These are phyloP conservation scores for Leccinellum rugosiceps DNA, from an alignment of 768 basidiomycete species.

Conservation along the genomic window DNA sequence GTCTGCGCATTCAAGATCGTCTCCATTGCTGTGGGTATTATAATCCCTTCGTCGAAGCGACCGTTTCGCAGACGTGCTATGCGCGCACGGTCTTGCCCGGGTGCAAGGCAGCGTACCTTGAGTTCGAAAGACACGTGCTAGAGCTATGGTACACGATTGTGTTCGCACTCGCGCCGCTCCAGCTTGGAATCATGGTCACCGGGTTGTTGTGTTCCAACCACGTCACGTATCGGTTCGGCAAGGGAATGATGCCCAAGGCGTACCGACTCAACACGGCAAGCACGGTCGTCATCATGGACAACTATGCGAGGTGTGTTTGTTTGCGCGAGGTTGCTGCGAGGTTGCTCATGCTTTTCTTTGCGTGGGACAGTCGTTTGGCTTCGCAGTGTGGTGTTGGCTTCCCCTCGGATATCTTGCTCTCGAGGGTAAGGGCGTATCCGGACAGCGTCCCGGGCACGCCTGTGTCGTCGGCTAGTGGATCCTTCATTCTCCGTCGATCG, in stretches of 20 bases:
- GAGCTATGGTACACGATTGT: constrained; percentile 61
- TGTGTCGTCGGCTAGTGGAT: constrained; percentile 14
- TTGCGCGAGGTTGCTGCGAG: background rate
- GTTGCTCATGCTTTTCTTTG: background rate
- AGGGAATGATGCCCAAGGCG: constrained; percentile 84
- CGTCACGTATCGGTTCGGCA: constrained; percentile 83
- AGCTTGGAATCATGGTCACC: constrained; percentile 59
- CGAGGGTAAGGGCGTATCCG: constrained; percentile 42
- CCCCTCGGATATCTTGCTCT: constrained; percentile 59
- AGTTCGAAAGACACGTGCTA: constrained; percentile 54
- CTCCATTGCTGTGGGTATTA: constrained; percentile 81
- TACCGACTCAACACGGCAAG: constrained; percentile 70
- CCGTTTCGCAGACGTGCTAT: constrained; percentile 71
- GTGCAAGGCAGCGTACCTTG: constrained; percentile 64
- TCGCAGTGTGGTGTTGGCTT: constrained; percentile 69
- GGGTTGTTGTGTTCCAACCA: constrained; percentile 76
- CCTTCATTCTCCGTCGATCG: background rate
- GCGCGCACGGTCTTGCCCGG: constrained; percentile 67
- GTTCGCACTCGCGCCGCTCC: constrained; percentile 67
- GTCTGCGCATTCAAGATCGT: constrained; percentile 69
- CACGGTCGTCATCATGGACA: constrained; percentile 84
- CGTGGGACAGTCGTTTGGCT: constrained; percentile 55
- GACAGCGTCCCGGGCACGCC: constrained; percentile 34
- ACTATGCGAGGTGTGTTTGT: constrained; percentile 64
- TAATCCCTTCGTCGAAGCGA: constrained; percentile 77